Percentiles rank a stretch among this genome's conserved stretches.
Conservation (phyloP, 352 stramenopile species). For the Pythium brassicae region DNA sequence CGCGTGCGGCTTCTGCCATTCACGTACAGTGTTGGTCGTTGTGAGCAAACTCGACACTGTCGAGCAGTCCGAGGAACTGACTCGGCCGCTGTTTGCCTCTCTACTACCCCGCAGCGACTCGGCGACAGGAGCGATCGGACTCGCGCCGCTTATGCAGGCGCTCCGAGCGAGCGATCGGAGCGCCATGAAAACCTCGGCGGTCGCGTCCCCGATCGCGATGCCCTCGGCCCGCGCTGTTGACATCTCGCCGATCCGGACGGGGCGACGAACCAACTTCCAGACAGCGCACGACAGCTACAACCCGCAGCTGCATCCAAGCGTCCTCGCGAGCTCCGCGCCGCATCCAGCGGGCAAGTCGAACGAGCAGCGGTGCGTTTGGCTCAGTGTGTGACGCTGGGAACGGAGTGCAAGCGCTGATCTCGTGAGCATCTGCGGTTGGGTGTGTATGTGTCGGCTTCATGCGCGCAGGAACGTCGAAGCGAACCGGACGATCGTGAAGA, state of each 20-base stretch:
- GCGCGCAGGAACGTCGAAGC: conserved; percentile 58
- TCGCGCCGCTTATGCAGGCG: conserved; percentile 41
- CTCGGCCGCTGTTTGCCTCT: background rate
- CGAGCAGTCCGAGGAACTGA: background rate
- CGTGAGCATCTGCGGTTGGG: background rate
- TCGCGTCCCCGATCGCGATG: conserved; percentile 18
- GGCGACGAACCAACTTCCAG: conserved; percentile 49
- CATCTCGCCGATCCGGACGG: conserved; percentile 53
- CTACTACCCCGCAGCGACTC: conserved; percentile 31
- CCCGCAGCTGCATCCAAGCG: conserved; percentile 5
- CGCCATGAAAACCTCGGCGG: conserved; percentile 24
- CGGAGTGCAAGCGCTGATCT: background rate
- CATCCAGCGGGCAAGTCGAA: conserved; percentile 69
- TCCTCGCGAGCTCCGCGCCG: background rate
- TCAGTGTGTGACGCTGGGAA: background rate
- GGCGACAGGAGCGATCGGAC: conserved; percentile 34
- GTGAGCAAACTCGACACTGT: no score
- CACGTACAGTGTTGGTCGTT: conserved; percentile 27
- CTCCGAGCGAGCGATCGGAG: conserved; percentile 46
- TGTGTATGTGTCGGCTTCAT: no score
- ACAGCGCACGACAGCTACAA: conserved; percentile 17
- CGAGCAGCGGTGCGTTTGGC: conserved; percentile 42
- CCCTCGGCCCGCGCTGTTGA: conserved; percentile 14
- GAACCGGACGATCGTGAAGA: conserved; percentile 60
- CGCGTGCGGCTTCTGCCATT: conserved; percentile 56